Percentiles rank a stretch among this genome's conserved stretches.
Evolutionary conservation across 1,139 yeast species (phyloP).

Genomic region (Protomyces lactucae-debilis): DNA sequence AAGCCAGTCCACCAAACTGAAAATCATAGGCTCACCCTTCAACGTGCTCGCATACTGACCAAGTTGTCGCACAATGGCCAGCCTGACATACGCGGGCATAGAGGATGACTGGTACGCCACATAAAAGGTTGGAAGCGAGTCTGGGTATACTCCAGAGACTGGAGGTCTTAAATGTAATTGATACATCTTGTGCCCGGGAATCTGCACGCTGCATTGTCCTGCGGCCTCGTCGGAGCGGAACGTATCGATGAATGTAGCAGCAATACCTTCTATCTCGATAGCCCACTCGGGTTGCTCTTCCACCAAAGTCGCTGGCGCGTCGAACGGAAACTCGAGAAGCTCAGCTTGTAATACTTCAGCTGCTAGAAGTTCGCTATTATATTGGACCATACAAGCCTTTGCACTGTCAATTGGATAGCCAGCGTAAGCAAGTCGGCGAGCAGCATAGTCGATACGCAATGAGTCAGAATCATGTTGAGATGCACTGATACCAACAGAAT

Average conservation of each 20-base stretch:
- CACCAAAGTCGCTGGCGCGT: slow-evolving; percentile 38
- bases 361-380: neutral
- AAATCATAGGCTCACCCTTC: slow-evolving; percentile 66
- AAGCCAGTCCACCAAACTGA: slow-evolving; percentile 66
- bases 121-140: slow-evolving; percentile 36
- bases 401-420: slow-evolving; percentile 70
- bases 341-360: slow-evolving; percentile 37
- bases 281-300: slow-evolving; percentile 49
- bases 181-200: slow-evolving; percentile 23
- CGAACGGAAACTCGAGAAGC: slow-evolving; percentile 43
- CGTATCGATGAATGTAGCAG: slow-evolving; percentile 48
- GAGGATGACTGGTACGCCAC: slow-evolving; percentile 14
- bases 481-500: slow-evolving; percentile 38
- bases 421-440: slow-evolving; percentile 55
- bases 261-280: slow-evolving; percentile 69
- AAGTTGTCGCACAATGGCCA: slow-evolving; percentile 53
- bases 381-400: slow-evolving; percentile 45
- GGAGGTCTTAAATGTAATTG: slow-evolving; percentile 45
- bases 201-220: slow-evolving; percentile 30
- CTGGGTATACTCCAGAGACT: slow-evolving; percentile 41
- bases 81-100: slow-evolving; percentile 52
- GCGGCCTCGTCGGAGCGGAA: slow-evolving; percentile 6
- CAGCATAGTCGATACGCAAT: slow-evolving; percentile 46
- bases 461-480: slow-evolving; percentile 36
- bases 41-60: slow-evolving; percentile 44